These are phyloP conservation scores for Prunus persica DNA, from an alignment of 306 rosid genomes.

Conservation along the genomic window DNA sequence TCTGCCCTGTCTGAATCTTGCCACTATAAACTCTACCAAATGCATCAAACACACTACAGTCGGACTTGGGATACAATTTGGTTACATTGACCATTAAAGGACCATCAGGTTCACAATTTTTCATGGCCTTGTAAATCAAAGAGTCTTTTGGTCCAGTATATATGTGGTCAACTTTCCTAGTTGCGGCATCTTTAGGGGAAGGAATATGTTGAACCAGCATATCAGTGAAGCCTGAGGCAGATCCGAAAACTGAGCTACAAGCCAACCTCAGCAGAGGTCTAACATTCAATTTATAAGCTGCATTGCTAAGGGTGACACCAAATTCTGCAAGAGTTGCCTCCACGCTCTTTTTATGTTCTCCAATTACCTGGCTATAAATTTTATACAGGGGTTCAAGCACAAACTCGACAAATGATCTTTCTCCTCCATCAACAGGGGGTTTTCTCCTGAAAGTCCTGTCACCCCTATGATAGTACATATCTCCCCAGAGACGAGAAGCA, in stretches of 20 bases:
- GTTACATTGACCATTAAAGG: slow-evolving; percentile 93
- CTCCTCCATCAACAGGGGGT: slow-evolving; percentile 87
- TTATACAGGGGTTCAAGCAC: slow-evolving; percentile 90
- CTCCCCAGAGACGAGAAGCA: slow-evolving; percentile 97
- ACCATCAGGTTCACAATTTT: slow-evolving; percentile 76
- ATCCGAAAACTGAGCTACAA: slow-evolving; percentile 93
- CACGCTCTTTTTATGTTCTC: slow-evolving; percentile 96
- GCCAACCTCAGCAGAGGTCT: slow-evolving; percentile 94
- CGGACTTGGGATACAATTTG: slow-evolving; percentile 92
- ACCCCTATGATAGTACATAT: slow-evolving; percentile 75
- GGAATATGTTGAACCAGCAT: slow-evolving; percentile 96
- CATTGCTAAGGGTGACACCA: slow-evolving; percentile 92
- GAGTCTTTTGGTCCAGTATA: slow-evolving; percentile 92
- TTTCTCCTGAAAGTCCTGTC: slow-evolving; percentile 74
- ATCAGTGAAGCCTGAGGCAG: slow-evolving; percentile 86
- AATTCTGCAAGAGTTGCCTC: slow-evolving; percentile 95
- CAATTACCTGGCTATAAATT: slow-evolving; percentile 95
- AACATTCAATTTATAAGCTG: slow-evolving; percentile 90
- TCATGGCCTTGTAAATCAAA: slow-evolving; percentile 76
- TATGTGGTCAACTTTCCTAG: slow-evolving; percentile 80
- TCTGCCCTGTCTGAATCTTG: slow-evolving; percentile 89
- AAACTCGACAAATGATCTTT: slow-evolving; percentile 92
- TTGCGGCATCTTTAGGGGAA: slow-evolving; percentile 82
- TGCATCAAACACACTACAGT: slow-evolving; percentile 97
- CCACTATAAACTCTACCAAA: slow-evolving; percentile 98